Conservation (phyloP, 2,329 filamentous ascomycete species). For the Pezicula radicicola region DNA sequence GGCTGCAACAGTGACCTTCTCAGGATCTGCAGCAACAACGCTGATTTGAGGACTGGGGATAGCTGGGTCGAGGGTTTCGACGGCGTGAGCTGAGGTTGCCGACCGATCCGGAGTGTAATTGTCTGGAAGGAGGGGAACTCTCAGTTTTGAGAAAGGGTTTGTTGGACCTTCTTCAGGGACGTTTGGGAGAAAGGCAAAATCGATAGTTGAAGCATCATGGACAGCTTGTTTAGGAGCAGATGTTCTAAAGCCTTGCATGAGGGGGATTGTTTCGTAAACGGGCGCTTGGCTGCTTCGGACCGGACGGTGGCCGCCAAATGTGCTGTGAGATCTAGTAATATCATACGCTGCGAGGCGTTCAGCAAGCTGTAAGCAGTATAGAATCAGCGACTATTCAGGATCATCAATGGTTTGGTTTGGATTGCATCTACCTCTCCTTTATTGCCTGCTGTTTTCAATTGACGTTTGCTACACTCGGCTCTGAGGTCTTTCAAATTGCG, state of each 20-base stretch:
- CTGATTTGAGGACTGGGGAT: slow-evolving; percentile 43
- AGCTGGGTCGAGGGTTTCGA: slow-evolving; percentile 40
- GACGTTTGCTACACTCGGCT: slow-evolving; percentile 21
- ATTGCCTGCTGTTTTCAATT: slow-evolving; percentile 18
- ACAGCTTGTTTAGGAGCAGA: slow-evolving; percentile 35
- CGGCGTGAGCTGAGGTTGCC: slow-evolving; percentile 33
- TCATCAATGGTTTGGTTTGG: not conserved
- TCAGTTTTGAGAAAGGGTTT: slow-evolving; percentile 37
- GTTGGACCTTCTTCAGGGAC: slow-evolving; percentile 28
- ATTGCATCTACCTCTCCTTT: slow-evolving; percentile 23
- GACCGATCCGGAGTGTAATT: slow-evolving; percentile 39
- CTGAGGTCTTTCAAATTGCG: slow-evolving; percentile 22
- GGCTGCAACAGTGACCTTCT: slow-evolving; percentile 46
- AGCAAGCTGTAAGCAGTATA: slow-evolving; percentile 17
- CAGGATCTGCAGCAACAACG: slow-evolving; percentile 56
- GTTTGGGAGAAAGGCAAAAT: slow-evolving; percentile 51
- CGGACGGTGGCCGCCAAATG: slow-evolving; percentile 24
- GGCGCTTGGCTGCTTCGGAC: slow-evolving; percentile 29
- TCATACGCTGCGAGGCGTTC: slow-evolving; percentile 22
- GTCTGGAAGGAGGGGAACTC: slow-evolving; percentile 59
- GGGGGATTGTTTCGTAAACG: slow-evolving; percentile 44
- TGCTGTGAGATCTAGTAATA: slow-evolving; percentile 23
- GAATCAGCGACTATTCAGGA: not conserved
- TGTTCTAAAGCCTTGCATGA: slow-evolving; percentile 63
- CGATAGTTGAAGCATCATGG: slow-evolving; percentile 37